Evolutionary conservation across 2,329 filamentous ascomycete species (phyloP).

Genomic region (Colletotrichum chlorophyti): DNA sequence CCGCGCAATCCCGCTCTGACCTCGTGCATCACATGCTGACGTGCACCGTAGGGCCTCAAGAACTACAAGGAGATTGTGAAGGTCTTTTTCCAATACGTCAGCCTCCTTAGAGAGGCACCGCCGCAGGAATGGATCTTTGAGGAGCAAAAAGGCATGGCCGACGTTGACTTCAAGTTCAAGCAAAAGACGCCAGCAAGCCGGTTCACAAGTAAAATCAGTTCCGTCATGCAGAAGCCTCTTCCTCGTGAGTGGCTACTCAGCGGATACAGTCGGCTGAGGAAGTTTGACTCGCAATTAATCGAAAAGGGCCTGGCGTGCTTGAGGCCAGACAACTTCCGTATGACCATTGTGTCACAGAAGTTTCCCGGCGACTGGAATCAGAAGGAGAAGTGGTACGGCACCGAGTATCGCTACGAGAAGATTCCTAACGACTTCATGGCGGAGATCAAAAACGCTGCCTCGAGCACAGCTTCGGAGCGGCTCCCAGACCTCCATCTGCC

Average conservation of each 20-base stretch:
- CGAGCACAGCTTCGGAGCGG: conserved; percentile 63
- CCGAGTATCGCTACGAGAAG: conserved; percentile 85
- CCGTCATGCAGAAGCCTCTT: conserved; percentile 89
- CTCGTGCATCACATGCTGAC: conserved; percentile 4
- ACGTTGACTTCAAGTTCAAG: conserved; percentile 94
- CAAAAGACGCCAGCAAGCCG: conserved; percentile 90
- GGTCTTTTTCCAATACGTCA: conserved; percentile 89
- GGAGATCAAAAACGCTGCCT: conserved; percentile 70
- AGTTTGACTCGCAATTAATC: conserved; percentile 82
- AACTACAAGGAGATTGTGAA: conserved; percentile 84
- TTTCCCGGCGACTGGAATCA: conserved; percentile 84
- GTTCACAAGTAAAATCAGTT: conserved; percentile 85
- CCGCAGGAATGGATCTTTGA: conserved; percentile 94
- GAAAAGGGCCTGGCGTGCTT: conserved; percentile 75
- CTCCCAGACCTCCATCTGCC: conserved; percentile 81
- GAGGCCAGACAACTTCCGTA: conserved; percentile 86
- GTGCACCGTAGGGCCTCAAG: conserved; percentile 64
- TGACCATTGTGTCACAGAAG: conserved; percentile 83
- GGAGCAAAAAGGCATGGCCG: conserved; percentile 87
- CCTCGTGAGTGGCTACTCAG: conserved; percentile 90
- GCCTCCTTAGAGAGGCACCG: conserved; percentile 79
- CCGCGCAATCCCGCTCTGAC: neutral
- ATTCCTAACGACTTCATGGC: conserved; percentile 78
- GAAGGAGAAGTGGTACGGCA: conserved; percentile 98
- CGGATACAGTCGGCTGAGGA: conserved; percentile 75